Conservation (phyloP, 306 rosid genomes). For the Corylus heterophylla region DNA sequence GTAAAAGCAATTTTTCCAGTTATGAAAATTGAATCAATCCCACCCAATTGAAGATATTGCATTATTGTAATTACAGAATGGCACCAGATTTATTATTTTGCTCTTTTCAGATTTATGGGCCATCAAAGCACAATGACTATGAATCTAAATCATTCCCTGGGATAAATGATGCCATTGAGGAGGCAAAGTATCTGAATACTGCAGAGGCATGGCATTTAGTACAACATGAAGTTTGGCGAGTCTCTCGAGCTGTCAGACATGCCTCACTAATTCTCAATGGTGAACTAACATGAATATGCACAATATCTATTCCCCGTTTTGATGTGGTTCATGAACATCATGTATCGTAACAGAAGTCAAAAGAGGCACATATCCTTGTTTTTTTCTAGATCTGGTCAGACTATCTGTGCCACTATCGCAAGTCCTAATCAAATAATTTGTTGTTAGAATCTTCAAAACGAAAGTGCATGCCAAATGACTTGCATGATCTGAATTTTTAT, state of each 20-base stretch:
- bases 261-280: slow-evolving; percentile 56
- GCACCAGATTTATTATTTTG: neutral
- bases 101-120: slow-evolving; percentile 59
- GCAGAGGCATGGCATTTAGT: slow-evolving; percentile 58
- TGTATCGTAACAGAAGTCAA: neutral
- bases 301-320: neutral
- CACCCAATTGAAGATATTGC: neutral
- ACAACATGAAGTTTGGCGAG: slow-evolving; percentile 73
- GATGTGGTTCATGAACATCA: slow-evolving; percentile 5
- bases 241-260: slow-evolving; percentile 59
- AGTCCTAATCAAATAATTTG: neutral
- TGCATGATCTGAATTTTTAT: neutral
- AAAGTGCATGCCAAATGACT: neutral
- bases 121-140: slow-evolving; percentile 56
- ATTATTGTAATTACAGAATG: neutral
- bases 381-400: neutral
- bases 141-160: slow-evolving; percentile 69
- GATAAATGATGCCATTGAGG: slow-evolving; percentile 46
- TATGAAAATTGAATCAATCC: neutral
- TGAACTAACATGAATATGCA: slow-evolving; percentile 43
- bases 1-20: neutral
- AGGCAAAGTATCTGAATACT: slow-evolving; percentile 40
- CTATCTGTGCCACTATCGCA: neutral
- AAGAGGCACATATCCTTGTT: neutral
- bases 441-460: neutral